These are phyloP conservation scores for Pseudocercospora ulei DNA, from an alignment of 2,329 filamentous ascomycete species.

Conservation along the genomic window DNA sequence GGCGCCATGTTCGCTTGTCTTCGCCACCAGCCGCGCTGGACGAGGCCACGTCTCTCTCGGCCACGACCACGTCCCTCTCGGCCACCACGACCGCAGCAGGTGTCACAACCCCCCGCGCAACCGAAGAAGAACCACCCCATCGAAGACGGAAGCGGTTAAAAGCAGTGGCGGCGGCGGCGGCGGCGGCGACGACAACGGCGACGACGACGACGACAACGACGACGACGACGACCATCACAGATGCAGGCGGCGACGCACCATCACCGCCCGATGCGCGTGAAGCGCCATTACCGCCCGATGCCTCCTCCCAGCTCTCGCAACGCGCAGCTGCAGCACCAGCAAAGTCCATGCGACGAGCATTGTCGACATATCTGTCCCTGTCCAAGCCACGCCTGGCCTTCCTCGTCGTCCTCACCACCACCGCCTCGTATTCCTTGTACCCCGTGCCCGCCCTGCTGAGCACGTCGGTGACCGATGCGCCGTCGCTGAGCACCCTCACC, in stretches of 20 bases:
- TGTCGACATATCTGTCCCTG: constrained; percentile 77
- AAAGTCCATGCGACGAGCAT: constrained; percentile 52
- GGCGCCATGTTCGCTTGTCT: neutral
- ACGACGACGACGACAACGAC: constrained; percentile 26
- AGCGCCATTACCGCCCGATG: constrained; percentile 46
- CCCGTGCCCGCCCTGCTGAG: constrained; percentile 79
- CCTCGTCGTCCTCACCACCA: constrained; percentile 81
- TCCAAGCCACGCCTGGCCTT: constrained; percentile 92
- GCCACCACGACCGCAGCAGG: constrained; percentile 3
- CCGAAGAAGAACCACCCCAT: constrained; percentile 29
- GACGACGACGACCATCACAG: constrained; percentile 33
- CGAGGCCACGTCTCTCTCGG: neutral
- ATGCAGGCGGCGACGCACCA: constrained; percentile 16
- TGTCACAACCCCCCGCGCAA: constrained; percentile 8
- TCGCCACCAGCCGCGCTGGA: neutral
- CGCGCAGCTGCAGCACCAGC: constrained; percentile 49
- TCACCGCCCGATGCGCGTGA: constrained; percentile 14
- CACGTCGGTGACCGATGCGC: constrained; percentile 55
- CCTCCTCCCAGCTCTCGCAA: constrained; percentile 51
- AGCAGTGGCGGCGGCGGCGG: constrained; percentile 19
- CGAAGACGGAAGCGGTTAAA: constrained; percentile 33
- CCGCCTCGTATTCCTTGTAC: constrained; percentile 84
- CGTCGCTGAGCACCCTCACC: constrained; percentile 80
- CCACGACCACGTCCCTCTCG: no score
- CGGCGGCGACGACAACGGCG: constrained; percentile 7